phyloP scores from a whole-genome alignment of 495 filamentous ascomycete species.

The Immersiella caudata region DNA sequence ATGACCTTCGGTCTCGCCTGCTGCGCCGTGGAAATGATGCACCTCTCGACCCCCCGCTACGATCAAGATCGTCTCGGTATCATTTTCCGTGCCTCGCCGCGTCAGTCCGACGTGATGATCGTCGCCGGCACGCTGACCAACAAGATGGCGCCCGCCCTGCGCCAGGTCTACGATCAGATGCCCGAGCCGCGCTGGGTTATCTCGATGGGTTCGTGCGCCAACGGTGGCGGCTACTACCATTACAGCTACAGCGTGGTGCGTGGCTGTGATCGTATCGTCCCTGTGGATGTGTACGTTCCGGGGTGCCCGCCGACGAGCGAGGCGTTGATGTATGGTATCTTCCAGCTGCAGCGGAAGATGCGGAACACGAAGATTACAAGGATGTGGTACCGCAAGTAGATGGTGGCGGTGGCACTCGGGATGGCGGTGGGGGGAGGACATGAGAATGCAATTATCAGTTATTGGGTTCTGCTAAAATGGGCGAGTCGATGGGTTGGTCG shows the following conservation, averaged over 20 bases:
- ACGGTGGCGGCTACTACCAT: conserved; percentile 93
- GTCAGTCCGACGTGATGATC: conserved; percentile 98
- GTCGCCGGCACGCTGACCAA: conserved; percentile 95
- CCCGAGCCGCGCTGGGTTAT: conserved; percentile 93
- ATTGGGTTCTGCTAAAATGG: neutral
- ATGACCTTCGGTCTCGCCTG: conserved; percentile 98
- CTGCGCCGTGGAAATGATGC: conserved; percentile 99
- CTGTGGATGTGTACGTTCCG: conserved; percentile 90
- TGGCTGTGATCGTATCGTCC: conserved; percentile 87
- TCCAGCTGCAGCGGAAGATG: conserved; percentile 88
- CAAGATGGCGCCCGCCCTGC: conserved; percentile 94
- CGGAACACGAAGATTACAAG: conserved; percentile 71
- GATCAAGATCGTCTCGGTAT: conserved; percentile 95
- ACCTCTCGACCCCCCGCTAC: conserved; percentile 92
- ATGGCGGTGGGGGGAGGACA: neutral
- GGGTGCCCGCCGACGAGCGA: conserved; percentile 90
- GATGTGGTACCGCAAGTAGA: conserved; percentile 58
- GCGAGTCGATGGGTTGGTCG: neutral
- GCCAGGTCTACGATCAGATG: conserved; percentile 98
- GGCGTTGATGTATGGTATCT: conserved; percentile 86
- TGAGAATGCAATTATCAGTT: neutral
- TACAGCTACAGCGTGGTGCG: conserved; percentile 88
- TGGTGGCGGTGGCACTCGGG: neutral
- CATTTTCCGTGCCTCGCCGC: conserved; percentile 94
- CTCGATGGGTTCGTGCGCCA: conserved; percentile 88